These are phyloP conservation scores for Capsicum chinense DNA, from an alignment of 257 asterid species.

Conservation along the genomic window DNA sequence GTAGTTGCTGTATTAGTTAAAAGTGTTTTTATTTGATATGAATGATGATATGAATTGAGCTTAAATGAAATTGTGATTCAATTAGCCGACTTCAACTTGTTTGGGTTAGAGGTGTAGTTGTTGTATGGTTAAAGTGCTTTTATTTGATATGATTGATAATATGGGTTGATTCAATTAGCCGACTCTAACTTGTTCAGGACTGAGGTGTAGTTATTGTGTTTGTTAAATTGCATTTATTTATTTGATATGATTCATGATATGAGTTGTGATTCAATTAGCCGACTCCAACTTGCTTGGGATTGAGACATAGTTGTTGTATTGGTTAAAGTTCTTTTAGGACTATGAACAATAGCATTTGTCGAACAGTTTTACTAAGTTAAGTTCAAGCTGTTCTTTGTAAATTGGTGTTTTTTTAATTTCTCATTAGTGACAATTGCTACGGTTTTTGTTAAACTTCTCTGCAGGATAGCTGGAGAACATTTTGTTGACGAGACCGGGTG, in stretches of 20 bases:
- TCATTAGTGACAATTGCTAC: background rate
- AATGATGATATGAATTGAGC: too few relatives aligned
- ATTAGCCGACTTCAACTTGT: too few relatives aligned
- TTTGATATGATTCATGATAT: background rate
- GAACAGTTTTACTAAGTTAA: background rate
- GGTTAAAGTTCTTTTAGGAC: background rate
- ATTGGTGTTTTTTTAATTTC: background rate
- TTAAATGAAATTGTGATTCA: too few relatives aligned
- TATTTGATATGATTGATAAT: background rate
- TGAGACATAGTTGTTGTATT: background rate
- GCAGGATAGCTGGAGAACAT: slow-evolving; percentile 2
- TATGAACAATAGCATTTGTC: background rate
- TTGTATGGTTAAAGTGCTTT: background rate
- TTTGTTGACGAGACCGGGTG: background rate
- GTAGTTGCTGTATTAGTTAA: too few relatives aligned
- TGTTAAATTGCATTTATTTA: background rate
- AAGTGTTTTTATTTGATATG: too few relatives aligned
- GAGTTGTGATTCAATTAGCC: background rate
- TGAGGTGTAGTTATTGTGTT: background rate
- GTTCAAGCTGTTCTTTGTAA: slow-evolving; percentile 3
- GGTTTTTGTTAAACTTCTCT: background rate
- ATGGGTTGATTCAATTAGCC: background rate
- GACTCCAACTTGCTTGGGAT: background rate
- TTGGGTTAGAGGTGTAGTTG: too few relatives aligned
- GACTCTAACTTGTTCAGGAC: background rate